Evolutionary conservation across 2,329 filamentous ascomycete species (phyloP), one percentile per base, ranked within the genome.

Genomic region (Metarhizium album): DNA sequence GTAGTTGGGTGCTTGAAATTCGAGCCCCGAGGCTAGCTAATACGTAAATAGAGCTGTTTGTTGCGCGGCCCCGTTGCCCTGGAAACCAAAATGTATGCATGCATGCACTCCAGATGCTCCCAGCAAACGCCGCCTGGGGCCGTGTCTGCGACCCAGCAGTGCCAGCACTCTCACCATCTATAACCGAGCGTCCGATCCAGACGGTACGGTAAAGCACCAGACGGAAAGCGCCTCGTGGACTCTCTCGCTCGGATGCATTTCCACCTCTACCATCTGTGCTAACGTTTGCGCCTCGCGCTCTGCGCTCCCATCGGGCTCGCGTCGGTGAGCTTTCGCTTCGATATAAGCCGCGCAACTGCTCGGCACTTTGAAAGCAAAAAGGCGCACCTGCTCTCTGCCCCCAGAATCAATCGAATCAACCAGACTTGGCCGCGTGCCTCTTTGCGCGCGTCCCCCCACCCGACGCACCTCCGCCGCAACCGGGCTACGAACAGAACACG

Each of bases 221-320:
- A n/a, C n/a, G n/a, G n/a, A n/a, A n/a, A 20, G 45, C n/a, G 37
- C n/a, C 46, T 37, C 24, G 42, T 31, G 40, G 24, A 6, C 16
- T 22, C 38, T 45, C n/a, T 7, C 53, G 52, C 51, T 53, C 57
- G 54, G 54, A 57, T 58, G 56, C 55, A 57, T 53, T 52, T 61
- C 62, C 58, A 57, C 51, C 60, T 63, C 59, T 46, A 53, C 52
- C 49, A 53, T 53, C 59, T 64, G 61, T 65, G 62, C 64, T 60
- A 59, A 60, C 58, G 57, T 51, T 48, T 40, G 60, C 58, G 57
- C 50, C 47, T 40, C 29, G 40, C 50, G 27, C 40, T 42, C 33
- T 45, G 45, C 42, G 46, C 46, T 33, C 18, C 42, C 46, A 35
- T 16, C 20, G 38, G 45, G 38, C 7, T 9, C 7, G 27, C 45